Evolutionary conservation across 2,329 filamentous ascomycete genomes (phyloP).

Genomic region (Botrytis fabae): DNA sequence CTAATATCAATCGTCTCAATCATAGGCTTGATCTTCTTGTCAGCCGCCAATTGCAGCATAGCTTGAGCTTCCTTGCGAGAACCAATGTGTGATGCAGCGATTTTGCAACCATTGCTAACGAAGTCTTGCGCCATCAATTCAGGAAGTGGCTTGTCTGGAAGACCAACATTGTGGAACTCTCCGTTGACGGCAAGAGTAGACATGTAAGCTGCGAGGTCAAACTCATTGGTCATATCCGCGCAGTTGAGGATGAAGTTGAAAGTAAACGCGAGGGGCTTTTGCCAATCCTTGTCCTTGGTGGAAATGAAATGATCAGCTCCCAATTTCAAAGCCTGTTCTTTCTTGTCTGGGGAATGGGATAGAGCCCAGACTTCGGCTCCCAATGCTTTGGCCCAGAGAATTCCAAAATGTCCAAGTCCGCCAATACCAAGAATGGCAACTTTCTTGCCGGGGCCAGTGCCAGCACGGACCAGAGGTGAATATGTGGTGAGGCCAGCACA

Average conservation of each 20-base stretch:
- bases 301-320: conserved; percentile 60
- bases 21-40: conserved; percentile 60
- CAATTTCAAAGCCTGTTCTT: conserved; percentile 58
- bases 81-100: conserved; percentile 46
- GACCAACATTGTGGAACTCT: conserved; percentile 64
- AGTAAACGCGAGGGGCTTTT: conserved; percentile 51
- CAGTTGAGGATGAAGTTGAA: conserved; percentile 60
- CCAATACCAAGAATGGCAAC: conserved; percentile 68
- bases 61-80: conserved; percentile 56
- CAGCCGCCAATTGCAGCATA: conserved; percentile 60
- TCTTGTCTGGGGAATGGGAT: conserved; percentile 60
- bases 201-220: conserved; percentile 56
- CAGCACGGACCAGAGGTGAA: conserved; percentile 65
- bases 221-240: conserved; percentile 56
- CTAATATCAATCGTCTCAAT: conserved; percentile 44
- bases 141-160: conserved; percentile 60
- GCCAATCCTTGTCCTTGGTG: conserved; percentile 62
- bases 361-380: conserved; percentile 66
- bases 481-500: conserved; percentile 78
- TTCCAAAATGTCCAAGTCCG: conserved; percentile 70
- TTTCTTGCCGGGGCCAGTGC: conserved; percentile 66
- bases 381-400: conserved; percentile 70
- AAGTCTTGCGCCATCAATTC: conserved; percentile 55
- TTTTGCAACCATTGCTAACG: conserved; percentile 55
- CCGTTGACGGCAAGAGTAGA: conserved; percentile 59